Evolutionary conservation across 768 basidiomycete genomes (phyloP).

Genomic region (Epithele typhae): DNA sequence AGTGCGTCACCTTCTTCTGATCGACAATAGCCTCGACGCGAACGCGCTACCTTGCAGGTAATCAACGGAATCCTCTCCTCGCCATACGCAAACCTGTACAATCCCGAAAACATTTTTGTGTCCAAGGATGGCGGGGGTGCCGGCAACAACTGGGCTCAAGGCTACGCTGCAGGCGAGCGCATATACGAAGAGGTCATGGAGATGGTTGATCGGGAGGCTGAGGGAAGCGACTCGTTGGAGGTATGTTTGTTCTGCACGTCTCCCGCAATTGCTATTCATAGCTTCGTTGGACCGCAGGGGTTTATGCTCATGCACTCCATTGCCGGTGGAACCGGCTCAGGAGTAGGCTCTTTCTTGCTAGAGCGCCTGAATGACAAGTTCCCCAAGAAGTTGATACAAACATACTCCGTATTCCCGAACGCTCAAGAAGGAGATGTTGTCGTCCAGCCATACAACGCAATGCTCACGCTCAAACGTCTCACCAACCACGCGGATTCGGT

Average conservation of each 20-base stretch:
- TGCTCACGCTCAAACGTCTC: conserved; percentile 88
- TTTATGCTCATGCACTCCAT: conserved; percentile 99
- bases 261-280: background rate
- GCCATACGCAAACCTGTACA: conserved; percentile 87
- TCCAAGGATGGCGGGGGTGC: conserved; percentile 98
- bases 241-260: conserved; percentile 36
- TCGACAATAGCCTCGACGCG: background rate
- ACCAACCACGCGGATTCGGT: conserved; percentile 97
- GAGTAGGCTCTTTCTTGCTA: conserved; percentile 95
- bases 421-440: conserved; percentile 93
- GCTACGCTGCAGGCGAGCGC: conserved; percentile 84
- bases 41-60: conserved; percentile 49
- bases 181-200: conserved; percentile 98
- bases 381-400: conserved; percentile 98
- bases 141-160: conserved; percentile 98
- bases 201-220: conserved; percentile 97
- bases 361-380: conserved; percentile 97
- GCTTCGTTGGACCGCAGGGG: conserved; percentile 50
- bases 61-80: conserved; percentile 92
- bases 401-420: conserved; percentile 98
- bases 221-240: conserved; percentile 96
- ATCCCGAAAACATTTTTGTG: conserved; percentile 96
- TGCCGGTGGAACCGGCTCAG: conserved; percentile 97
- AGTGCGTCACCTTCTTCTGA: conserved; percentile 41
- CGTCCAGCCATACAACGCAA: conserved; percentile 96